Evolutionary conservation across 164 flowering plant species (phyloP), one percentile per base, ranked within the genome.

Genomic region (Vitis amurensis): DNA sequence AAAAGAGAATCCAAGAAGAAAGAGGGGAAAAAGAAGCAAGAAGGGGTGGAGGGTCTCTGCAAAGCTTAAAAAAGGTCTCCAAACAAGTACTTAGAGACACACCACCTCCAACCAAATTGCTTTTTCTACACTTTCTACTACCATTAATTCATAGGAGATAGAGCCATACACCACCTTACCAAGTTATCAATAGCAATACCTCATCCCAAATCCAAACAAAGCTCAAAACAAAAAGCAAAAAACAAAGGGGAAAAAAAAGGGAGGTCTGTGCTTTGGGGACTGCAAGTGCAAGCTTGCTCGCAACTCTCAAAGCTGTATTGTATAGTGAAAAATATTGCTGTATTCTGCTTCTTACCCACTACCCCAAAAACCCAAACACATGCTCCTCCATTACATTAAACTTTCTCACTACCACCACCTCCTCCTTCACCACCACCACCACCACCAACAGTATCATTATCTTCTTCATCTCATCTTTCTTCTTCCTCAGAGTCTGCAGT

Each of bases 251-350:
- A 8, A 67, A 51, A 67, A 37, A 29, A 29, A 9, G 0, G 14
- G 6, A 52, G 53, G n/a, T 31, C 62, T 71, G 19, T 76, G 84
- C 82, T 76, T 83, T 76, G 86, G 84, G 72, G 79, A 83, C 73
- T 73, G 80, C 70, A 71, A 76, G 74, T 76, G 80, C 81, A 75
- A 77, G 71, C 75, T 74, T 76, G 69, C 72, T 71, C 78, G 67
- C 81, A 76, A 70, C 79, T 80, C 77, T 76, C 80, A 72, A 76
- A 80, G 77, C 78, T 77, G 62, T 67, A 61, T 29, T 66, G 64
- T 59, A 64, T 62, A 15, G 48, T 29, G 48, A 19, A 73, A 69
- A 77, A 66, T 64, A 66, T 64, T 77, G 47, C 72, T 66, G 73
- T 50, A 31, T 48, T 74, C 77, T 67, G 64, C 68, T 63, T 66